phyloP scores from a whole-genome alignment of 2,329 filamentous ascomycete species.

The Hymenoscyphus fructigenus region DNA sequence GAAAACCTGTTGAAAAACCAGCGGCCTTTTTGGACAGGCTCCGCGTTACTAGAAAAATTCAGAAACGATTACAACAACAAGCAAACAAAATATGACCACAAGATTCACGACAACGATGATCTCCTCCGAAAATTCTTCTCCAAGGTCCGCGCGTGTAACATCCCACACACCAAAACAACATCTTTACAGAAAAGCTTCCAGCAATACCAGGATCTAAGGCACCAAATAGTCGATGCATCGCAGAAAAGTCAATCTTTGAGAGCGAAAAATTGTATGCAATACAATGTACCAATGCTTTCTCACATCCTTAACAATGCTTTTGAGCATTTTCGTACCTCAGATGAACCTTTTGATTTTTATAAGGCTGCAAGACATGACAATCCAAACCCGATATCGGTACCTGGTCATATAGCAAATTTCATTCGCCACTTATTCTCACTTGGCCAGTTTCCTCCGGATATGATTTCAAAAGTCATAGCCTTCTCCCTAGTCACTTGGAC shows the following conservation, averaged over 20 bases:
- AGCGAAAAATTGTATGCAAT: constrained; percentile 17
- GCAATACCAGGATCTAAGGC: constrained; percentile 19
- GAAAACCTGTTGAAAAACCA: constrained; percentile 15
- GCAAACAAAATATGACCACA: constrained; percentile 9
- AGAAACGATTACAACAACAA: constrained; percentile 15
- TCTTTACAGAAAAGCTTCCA: constrained; percentile 14
- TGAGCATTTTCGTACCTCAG: constrained; percentile 23
- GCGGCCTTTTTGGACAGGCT: constrained; percentile 10
- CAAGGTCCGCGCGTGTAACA: constrained; percentile 23
- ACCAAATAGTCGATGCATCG: constrained; percentile 18
- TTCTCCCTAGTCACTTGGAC: constrained; percentile 10
- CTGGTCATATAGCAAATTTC: constrained; percentile 26
- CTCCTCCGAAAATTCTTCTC: constrained; percentile 23
- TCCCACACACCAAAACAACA: constrained; percentile 18
- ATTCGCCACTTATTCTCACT: constrained; percentile 15
- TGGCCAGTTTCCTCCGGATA: constrained; percentile 4
- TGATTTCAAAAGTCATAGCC: constrained; percentile 9
- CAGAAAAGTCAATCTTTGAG: constrained; percentile 16
- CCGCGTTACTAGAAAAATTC: constrained; percentile 12
- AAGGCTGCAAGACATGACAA: constrained; percentile 22
- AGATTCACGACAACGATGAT: constrained; percentile 20
- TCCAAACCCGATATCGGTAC: constrained; percentile 19
- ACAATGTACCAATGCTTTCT: constrained; percentile 23
- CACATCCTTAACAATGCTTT: constrained; percentile 25
- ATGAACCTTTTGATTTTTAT: constrained; percentile 26